These are phyloP conservation scores for Plenodomus lindquistii DNA, from an alignment of 2,329 filamentous ascomycete genomes.

Conservation along the genomic window DNA sequence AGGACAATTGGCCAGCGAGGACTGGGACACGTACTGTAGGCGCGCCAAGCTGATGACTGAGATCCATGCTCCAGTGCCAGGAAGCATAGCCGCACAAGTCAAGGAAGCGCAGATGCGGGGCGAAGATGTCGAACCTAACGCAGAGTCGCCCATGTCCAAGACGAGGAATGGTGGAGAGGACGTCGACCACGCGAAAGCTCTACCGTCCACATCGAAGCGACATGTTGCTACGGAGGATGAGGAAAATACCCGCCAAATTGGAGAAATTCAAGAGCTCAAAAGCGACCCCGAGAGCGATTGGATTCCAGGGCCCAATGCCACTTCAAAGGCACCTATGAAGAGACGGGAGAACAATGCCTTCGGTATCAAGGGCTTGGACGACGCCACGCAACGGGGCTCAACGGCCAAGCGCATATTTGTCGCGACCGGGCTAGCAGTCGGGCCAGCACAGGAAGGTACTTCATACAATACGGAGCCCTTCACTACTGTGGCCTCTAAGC, in stretches of 20 bases:
- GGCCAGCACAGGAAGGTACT: constrained; percentile 12
- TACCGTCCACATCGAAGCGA: constrained; percentile 24
- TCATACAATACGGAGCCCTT: constrained; percentile 27
- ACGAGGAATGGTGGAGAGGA: constrained; percentile 26
- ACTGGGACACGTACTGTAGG: constrained; percentile 61
- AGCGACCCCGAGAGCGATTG: constrained; percentile 43
- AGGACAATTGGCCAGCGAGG: constrained; percentile 59
- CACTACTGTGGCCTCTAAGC: constrained; percentile 27
- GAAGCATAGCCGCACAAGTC: constrained; percentile 50
- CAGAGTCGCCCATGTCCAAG: constrained; percentile 15
- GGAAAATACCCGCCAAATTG: constrained; percentile 32
- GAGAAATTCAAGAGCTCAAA: constrained; percentile 26
- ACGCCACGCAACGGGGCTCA: constrained; percentile 25
- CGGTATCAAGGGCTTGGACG: constrained; percentile 34
- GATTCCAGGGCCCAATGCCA: constrained; percentile 37
- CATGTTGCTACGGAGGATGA: constrained; percentile 30
- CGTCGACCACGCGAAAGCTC: constrained; percentile 23
- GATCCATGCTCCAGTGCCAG: constrained; percentile 61
- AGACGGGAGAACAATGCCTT: constrained; percentile 32
- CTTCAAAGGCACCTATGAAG: constrained; percentile 13
- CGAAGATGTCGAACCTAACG: constrained; percentile 49
- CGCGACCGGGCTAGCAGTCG: not conserved
- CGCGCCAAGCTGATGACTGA: constrained; percentile 65
- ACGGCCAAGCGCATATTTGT: constrained; percentile 20
- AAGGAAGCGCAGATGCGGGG: constrained; percentile 59